Evolutionary conservation across 148 eudicot genomes (phyloP), one percentile per base, ranked within the genome.

Genomic region (Tetragonia tetragonoides): DNA sequence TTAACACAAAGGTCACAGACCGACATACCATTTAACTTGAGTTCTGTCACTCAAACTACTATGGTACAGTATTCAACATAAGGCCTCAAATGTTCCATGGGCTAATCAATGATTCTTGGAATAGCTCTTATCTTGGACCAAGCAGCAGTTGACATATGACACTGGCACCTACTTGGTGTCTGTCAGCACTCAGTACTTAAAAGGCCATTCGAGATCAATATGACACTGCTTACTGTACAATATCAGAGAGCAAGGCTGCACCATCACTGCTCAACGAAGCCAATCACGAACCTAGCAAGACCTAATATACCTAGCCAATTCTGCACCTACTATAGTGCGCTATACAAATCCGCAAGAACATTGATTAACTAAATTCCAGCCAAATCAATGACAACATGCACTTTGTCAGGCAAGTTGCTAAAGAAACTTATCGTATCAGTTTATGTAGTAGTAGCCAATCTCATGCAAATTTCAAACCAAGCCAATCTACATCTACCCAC

Each of bases 1-100:
- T 53, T 34, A 57, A 57, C 49, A 73, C 44, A 39, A 64, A 17
- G 60, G 38, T 51, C 79, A 66, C 39, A 67, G 21, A 38, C 49
- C 11, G 18, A 73, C 21, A 17, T 40, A 46, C 38, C 8, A 34
- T 63, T 59, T 18, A 49, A 54, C 16, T 10, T 63, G 8, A 44
- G 63, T 14, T 28, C 1, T 28, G 34, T 28, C 34, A 66, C 68
- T 10, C 10, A 64, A 65, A 64, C 44, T 75, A 63, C 47, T 66
- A 60, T 60, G 64, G 24, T 8, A 64, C 68, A 75, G 2, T 11
- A 59, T 71, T 59, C 61, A 38, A 20, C 63, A 34, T 17, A 8
- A 34, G 6, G 28, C 4, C 24, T 24, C 15, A 53, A 47, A 10
- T 20, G 65, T 0, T 0, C 18, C 57, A 69, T 28, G 39, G 23